These are phyloP conservation scores for Aspergillus caelatus DNA, from an alignment of 2,329 filamentous ascomycete genomes.

Conservation along the genomic window DNA sequence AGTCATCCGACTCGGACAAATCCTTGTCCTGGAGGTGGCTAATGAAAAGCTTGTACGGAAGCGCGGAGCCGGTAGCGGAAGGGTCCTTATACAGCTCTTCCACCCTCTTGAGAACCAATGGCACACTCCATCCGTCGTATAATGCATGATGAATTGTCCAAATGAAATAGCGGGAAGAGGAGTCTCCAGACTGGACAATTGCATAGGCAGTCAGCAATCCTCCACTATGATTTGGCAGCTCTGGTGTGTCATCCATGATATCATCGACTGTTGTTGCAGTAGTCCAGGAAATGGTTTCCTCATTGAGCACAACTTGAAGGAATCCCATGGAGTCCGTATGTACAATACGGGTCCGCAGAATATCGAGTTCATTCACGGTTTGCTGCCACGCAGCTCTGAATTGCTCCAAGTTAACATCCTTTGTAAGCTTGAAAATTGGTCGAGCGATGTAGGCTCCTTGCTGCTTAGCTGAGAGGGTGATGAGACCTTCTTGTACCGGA, in stretches of 20 bases:
- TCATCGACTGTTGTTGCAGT: constrained; percentile 30
- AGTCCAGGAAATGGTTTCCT: constrained; percentile 39
- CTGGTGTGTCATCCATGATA: constrained; percentile 26
- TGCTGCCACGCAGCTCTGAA: constrained; percentile 53
- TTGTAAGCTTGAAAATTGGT: constrained; percentile 45
- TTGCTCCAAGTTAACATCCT: constrained; percentile 41
- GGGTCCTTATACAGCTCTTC: constrained; percentile 36
- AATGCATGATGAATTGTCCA: constrained; percentile 57
- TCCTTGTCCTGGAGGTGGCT: constrained; percentile 32
- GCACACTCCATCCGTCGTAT: constrained; percentile 54
- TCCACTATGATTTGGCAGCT: constrained; percentile 39
- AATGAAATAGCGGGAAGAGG: constrained; percentile 43
- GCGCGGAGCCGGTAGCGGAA: constrained; percentile 3
- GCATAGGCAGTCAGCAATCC: constrained; percentile 38
- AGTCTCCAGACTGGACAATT: constrained; percentile 32
- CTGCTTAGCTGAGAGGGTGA: constrained; percentile 53
- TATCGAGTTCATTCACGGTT: constrained; percentile 48
- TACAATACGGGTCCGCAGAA: constrained; percentile 53
- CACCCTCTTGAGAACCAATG: constrained; percentile 40
- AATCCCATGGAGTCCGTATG: constrained; percentile 42
- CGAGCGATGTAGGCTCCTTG: constrained; percentile 53
- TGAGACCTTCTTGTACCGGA: constrained; percentile 48
- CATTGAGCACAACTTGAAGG: constrained; percentile 44
- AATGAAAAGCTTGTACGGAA: constrained; percentile 36
- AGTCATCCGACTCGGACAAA: constrained; percentile 32